Conservation (phyloP, 805 yeast species). For the Candida nemodendra region DNA sequence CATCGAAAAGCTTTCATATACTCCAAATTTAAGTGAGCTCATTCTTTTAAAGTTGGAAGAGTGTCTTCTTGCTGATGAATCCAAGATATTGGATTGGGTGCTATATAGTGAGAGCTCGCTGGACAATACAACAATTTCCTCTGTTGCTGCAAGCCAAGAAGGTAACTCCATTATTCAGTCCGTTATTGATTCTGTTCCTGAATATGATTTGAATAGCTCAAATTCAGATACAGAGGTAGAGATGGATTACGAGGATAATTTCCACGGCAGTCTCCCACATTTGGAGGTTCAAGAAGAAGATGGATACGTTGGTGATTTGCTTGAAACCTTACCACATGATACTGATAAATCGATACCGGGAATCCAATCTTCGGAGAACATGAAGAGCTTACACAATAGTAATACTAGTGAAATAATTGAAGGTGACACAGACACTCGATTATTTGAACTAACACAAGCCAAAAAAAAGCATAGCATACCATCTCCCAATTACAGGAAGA, state of each 20-base stretch:
- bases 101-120: constrained; percentile 3
- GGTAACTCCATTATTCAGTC: constrained; percentile 9
- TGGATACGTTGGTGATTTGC: neutral
- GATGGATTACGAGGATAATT: constrained; percentile 25
- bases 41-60: constrained; percentile 7
- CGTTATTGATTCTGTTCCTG: constrained; percentile 12
- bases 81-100: constrained; percentile 13
- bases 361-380: neutral
- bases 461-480: neutral
- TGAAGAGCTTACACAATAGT: no score
- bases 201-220: constrained; percentile 6
- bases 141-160: neutral
- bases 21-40: constrained; percentile 9
- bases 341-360: neutral
- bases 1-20: constrained; percentile 15
- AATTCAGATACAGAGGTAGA: constrained; percentile 11
- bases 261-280: constrained; percentile 27
- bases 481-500: neutral
- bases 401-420: neutral
- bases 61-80: constrained; percentile 4
- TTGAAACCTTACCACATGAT: neutral
- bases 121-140: neutral
- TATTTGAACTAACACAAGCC: constrained; percentile 18
- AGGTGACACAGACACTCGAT: constrained; percentile 11
- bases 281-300: constrained; percentile 4